phyloP scores from a whole-genome alignment of 257 asterid genomes.

The Capsicum baccatum region DNA sequence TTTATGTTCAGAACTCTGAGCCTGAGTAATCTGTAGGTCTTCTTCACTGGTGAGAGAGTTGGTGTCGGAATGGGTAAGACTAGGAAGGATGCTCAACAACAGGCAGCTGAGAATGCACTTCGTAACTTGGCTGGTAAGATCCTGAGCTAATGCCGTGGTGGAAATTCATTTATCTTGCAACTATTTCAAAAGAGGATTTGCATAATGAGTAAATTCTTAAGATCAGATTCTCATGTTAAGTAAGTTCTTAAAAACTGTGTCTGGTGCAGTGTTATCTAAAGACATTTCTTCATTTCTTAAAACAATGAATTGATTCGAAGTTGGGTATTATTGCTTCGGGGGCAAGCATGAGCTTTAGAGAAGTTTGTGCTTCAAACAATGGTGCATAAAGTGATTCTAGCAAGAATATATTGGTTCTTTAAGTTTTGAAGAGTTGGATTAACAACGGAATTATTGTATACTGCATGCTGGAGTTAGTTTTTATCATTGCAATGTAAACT shows the following conservation, averaged over 20 bases:
- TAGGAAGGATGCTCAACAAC: conserved; percentile 96
- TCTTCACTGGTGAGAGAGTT: conserved; percentile 81
- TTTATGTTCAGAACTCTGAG: conserved; percentile 37
- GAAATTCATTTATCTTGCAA: not conserved
- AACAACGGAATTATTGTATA: not conserved
- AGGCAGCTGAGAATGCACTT: conserved; percentile 95
- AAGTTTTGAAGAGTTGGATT: conserved; percentile 17
- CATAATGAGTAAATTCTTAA: not conserved
- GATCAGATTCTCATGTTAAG: not conserved
- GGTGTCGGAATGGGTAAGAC: conserved; percentile 92
- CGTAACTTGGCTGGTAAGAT: conserved; percentile 83
- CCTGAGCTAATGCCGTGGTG: not conserved
- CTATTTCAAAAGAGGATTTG: conserved; percentile 3
- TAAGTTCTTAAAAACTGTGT: not conserved
- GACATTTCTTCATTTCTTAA: not conserved
- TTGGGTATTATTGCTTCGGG: not conserved
- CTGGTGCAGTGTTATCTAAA: not conserved
- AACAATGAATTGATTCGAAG: not conserved
- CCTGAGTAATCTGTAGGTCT: conserved; percentile 61
- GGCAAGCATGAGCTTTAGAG: not conserved
- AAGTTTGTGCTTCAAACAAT: conserved; percentile 2
- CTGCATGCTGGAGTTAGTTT: not conserved
- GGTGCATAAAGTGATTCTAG: conserved; percentile 19
- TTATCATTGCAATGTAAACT: not conserved
- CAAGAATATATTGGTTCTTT: not conserved